Percentiles rank a stretch among this genome's conserved stretches.
Conservation (phyloP, 2,329 filamentous ascomycete genomes). For the Iodosphaeria phyllophila region DNA sequence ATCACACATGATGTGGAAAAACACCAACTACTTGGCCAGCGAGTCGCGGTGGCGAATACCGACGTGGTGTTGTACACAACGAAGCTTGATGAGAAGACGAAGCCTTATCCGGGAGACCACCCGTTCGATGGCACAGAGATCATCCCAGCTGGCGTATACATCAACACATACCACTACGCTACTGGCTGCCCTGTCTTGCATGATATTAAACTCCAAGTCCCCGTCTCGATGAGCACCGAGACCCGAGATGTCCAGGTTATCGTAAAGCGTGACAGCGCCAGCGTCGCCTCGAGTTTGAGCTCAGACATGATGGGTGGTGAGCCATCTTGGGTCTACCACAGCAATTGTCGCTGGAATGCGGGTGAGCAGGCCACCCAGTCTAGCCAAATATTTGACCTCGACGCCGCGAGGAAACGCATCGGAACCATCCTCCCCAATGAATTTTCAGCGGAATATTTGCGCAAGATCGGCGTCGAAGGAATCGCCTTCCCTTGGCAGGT, state of each 20-base stretch:
- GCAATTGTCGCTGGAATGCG: slow-evolving; percentile 1
- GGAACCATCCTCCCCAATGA: slow-evolving; percentile 9
- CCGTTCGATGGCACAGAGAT: slow-evolving; percentile 22
- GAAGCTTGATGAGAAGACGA: slow-evolving; percentile 15
- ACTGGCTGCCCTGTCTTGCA: slow-evolving; percentile 8
- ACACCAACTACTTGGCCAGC: slow-evolving; percentile 16
- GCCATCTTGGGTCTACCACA: slow-evolving; percentile 14
- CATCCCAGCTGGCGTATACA: slow-evolving; percentile 19
- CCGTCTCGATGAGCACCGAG: slow-evolving; percentile 10
- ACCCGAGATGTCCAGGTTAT: slow-evolving; percentile 18
- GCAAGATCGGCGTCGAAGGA: slow-evolving; percentile 17
- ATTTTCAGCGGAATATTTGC: slow-evolving; percentile 19
- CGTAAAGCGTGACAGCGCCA: slow-evolving; percentile 11
- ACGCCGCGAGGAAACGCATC: slow-evolving; percentile 11
- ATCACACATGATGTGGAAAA: slow-evolving; percentile 13
- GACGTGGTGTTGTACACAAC: slow-evolving; percentile 15
- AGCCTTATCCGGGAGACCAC: slow-evolving; percentile 21
- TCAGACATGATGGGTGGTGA: slow-evolving; percentile 1
- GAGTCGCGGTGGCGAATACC: slow-evolving; percentile 10
- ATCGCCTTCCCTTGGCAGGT: slow-evolving; percentile 23
- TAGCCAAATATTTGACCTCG: slow-evolving; percentile 8
- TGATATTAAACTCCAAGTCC: slow-evolving; percentile 14
- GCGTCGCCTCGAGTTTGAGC: slow-evolving; percentile 11
- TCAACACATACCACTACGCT: slow-evolving; percentile 17
- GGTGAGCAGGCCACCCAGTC: not conserved